Evolutionary conservation across 2,329 filamentous ascomycete species (phyloP).

Genomic region (Nemania abortiva): DNA sequence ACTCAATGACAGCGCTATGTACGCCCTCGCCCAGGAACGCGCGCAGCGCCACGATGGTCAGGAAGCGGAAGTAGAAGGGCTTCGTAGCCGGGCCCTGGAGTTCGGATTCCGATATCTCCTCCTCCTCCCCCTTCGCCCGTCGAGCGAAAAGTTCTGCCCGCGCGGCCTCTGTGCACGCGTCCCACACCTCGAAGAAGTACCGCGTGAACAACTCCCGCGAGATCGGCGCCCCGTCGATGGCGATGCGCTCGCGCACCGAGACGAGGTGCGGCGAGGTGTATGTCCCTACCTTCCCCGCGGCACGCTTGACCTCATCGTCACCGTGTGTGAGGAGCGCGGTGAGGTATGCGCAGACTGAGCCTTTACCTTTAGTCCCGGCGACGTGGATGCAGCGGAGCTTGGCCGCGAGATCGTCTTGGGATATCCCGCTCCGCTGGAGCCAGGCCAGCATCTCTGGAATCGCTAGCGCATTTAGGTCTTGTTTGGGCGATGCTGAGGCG

Average conservation of each 20-base stretch:
- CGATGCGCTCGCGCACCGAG: conserved; percentile 85
- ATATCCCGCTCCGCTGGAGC: conserved; percentile 80
- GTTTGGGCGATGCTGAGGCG: conserved; percentile 56
- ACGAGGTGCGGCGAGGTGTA: conserved; percentile 90
- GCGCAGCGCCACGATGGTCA: conserved; percentile 90
- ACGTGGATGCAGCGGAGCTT: conserved; percentile 75
- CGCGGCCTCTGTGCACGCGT: conserved; percentile 62
- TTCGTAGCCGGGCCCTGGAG: conserved; percentile 72
- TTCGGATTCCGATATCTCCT: conserved; percentile 56
- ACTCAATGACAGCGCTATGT: conserved; percentile 85
- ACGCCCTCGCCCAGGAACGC: conserved; percentile 82
- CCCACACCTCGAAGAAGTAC: conserved; percentile 90
- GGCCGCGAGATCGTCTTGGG: conserved; percentile 58
- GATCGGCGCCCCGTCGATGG: conserved; percentile 79
- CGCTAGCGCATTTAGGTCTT: conserved; percentile 75
- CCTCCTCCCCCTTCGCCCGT: background rate
- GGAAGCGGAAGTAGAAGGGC: conserved; percentile 91
- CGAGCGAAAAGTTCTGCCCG: conserved; percentile 37
- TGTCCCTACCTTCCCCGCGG: conserved; percentile 69
- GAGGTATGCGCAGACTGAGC: conserved; percentile 86
- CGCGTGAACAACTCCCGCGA: conserved; percentile 75
- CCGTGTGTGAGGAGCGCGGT: conserved; percentile 63
- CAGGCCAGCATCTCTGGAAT: conserved; percentile 86
- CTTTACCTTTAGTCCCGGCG: conserved; percentile 94
- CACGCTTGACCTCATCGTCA: conserved; percentile 21